Evolutionary conservation across 73 alveolate species (phyloP).

Genomic region (Tetrahymena elliotti): DNA sequence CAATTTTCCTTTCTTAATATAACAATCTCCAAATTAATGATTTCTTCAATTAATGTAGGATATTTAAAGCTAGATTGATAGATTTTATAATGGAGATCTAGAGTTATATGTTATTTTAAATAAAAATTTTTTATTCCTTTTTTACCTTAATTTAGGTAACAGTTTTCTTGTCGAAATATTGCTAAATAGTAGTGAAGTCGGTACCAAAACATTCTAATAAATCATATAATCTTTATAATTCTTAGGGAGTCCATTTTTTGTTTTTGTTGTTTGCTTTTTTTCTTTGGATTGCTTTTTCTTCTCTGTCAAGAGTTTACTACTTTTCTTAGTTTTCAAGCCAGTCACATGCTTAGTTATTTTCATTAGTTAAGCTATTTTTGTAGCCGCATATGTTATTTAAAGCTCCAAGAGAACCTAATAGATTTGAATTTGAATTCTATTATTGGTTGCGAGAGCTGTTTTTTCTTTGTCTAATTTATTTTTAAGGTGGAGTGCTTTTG

Average conservation of each 20-base stretch:
- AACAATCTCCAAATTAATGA: no score
- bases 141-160: neutral
- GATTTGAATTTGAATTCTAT: neutral
- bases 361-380: neutral
- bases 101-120: no score
- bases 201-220: neutral
- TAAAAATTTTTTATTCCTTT: neutral
- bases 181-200: neutral
- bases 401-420: neutral
- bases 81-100: no score
- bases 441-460: neutral
- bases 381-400: neutral
- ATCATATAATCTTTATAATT: neutral
- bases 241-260: neutral
- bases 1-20: no score
- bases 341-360: neutral
- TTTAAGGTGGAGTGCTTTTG: neutral
- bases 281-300: neutral
- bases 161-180: neutral
- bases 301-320: neutral
- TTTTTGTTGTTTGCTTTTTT: neutral
- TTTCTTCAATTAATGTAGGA: no score
- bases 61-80: no score
- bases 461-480: neutral
- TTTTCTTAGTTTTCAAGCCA: neutral